Evolutionary conservation across 2,329 filamentous ascomycete species (phyloP), one percentile per base, ranked within the genome.

Genomic region (Colletotrichum sp.): DNA sequence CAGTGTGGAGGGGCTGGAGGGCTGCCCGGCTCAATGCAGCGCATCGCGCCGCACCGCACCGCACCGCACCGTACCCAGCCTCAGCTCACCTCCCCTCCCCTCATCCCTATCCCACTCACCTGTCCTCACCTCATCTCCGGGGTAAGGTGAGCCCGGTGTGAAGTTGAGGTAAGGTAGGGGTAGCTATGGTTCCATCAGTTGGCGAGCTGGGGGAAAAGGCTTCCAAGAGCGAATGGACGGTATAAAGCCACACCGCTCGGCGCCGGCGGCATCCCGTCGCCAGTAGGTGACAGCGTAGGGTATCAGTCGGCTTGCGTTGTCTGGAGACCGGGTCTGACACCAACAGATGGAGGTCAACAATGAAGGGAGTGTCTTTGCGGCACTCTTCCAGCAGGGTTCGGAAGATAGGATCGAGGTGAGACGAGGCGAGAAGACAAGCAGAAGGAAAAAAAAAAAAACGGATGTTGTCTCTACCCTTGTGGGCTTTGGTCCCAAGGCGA

Each of bases 231-330:
- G 52, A 60, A 30, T 49, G 32, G 44, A 21, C 52, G 52, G 15
- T 28, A 32, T 24, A 66, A 8, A 30, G 59, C 66, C 52, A 21
- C 30, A 52, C n/a, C 52, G 52, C 26, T 69, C 66, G 66, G 32
- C 52, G 66, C 66, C 66, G 32, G 66, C 52, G 49, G 21, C 66
- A 36, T 13, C 39, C 39, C 9, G 39, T n/a, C 57, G 66, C 24
- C 66, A 63, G 34, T 60, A 15, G 28, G 69, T 62, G 26, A 12
- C 60, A 72, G 34, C 28, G 49, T 62, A 75, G 71, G 71, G 39
- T 70, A 28, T 30, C 71, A 70, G 66, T 69, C 57, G 65, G 71
- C 71, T 63, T 70, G 36, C 13, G 28, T 32, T 69, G 66, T 63
- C 57, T 73, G 28, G 16, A 62, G 32, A 32, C 44, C 36, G 21